Evolutionary conservation across 2,329 filamentous ascomycete species (phyloP).

Genomic region (Tolypocladium paradoxum): DNA sequence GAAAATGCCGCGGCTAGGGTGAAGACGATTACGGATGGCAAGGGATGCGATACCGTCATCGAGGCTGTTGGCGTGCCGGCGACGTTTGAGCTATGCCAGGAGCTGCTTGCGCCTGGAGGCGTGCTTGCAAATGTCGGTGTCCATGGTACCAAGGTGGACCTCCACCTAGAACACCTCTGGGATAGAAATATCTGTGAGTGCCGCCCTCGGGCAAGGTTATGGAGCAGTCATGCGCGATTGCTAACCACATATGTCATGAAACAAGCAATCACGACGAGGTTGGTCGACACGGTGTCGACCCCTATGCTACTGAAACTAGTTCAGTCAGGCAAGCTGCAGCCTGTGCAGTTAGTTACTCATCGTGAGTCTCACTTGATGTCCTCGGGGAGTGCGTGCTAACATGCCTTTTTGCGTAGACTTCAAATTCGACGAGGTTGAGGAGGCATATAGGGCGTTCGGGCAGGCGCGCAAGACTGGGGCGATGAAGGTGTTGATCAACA

Average conservation of each 20-base stretch:
- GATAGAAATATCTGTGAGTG: conserved; percentile 38
- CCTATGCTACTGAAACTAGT: conserved; percentile 38
- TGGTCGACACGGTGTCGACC: conserved; percentile 36
- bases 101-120: conserved; percentile 41
- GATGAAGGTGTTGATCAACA: conserved; percentile 30
- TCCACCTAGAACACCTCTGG: conserved; percentile 45
- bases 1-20: conserved; percentile 26
- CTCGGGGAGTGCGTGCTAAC: neutral
- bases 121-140: conserved; percentile 48
- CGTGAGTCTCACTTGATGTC: conserved; percentile 14
- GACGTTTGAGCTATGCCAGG: conserved; percentile 42
- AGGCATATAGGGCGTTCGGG: conserved; percentile 32
- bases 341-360: conserved; percentile 33
- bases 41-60: conserved; percentile 46
- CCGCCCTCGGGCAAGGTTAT: too few species aligned
- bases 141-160: conserved; percentile 39
- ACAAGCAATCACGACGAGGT: conserved; percentile 32
- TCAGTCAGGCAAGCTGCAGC: conserved; percentile 27
- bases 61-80: conserved; percentile 44
- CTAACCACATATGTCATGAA: neutral
- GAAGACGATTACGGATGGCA: conserved; percentile 33
- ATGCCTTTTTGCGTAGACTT: conserved; percentile 18
- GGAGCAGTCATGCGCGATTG: too few species aligned
- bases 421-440: conserved; percentile 28
- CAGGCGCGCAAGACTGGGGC: conserved; percentile 29